Base-by-base conservation (phyloP, 2,329 filamentous ascomycete genomes). In the Fonsecaea pedrosoi region DNA sequence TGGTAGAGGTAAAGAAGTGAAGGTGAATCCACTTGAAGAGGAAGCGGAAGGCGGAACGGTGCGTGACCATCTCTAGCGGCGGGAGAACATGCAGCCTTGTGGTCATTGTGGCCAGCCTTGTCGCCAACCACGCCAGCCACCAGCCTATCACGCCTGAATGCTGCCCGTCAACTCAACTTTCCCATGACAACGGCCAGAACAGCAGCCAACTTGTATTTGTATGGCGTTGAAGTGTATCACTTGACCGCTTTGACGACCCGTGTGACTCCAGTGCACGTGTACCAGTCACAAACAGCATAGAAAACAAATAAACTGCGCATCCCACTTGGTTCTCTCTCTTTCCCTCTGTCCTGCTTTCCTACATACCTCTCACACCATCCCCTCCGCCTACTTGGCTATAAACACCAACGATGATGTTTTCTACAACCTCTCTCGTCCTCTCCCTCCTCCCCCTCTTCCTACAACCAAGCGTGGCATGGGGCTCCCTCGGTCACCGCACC, bases 401-500 rank as follows among this genome's bases (percentile, higher is more conserved):
- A 12, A 37, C 32, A 65, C 34, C 34, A 53, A 53, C 21, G 48
- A 30, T n/a, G 13, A 42, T 57, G 32, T 38, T 37, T 25, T 12
- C 32, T 21, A 54, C 58, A 9, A 5, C 30, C 54, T 30, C 4
- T 12, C 13, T 32, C 54, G n/a, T 59, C 9, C 42, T 64, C 54
- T 37, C 53, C 54, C 35, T 38, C 54, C 35, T 62, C 50, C 2
- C 53, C 30, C 32, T 61, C 32, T 30, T 65, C 13, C 57, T 25
- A 25, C 25, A 56, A 12, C 40, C 25, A 0, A 54, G 59, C 1
- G 35, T 38, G 12, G 69, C 82, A 7, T 87, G 85, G 85, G 85
- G 85, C 30, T 75, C 74, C 7, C 74, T 87, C 0, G 85, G 85
- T 40, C 85, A 87, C 67, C 80, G 82, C 35, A 85, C 85, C 2